A percentile compares a stretch with the other conserved stretches of the same genome.
Evolutionary conservation across 495 filamentous ascomycete genomes (phyloP).

Genomic region (Xylaria grammica): DNA sequence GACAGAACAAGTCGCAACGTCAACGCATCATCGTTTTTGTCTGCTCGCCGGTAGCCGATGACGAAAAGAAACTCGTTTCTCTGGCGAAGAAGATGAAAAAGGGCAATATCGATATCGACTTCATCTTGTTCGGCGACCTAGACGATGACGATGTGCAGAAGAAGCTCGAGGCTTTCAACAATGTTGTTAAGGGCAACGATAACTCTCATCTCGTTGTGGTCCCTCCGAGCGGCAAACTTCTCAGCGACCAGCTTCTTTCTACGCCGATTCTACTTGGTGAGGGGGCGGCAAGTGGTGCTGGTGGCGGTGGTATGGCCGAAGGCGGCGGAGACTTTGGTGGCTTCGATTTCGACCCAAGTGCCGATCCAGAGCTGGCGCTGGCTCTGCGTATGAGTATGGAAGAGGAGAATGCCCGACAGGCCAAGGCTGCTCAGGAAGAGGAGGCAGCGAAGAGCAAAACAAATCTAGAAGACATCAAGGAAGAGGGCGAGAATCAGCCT

Average conservation of each 20-base stretch:
- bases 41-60: constrained; percentile 88
- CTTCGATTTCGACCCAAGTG: constrained; percentile 78
- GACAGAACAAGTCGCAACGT: constrained; percentile 92
- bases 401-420: constrained; percentile 92
- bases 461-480: constrained; percentile 81
- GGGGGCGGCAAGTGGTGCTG: constrained; percentile 53
- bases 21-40: constrained; percentile 96
- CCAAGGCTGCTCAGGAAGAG: constrained; percentile 77
- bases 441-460: constrained; percentile 70
- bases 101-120: constrained; percentile 86
- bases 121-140: constrained; percentile 91
- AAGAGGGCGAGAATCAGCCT: constrained; percentile 73
- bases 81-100: constrained; percentile 99
- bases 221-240: constrained; percentile 84
- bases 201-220: constrained; percentile 91
- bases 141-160: constrained; percentile 82
- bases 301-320: constrained; percentile 51
- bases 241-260: constrained; percentile 91
- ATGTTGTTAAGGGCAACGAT: constrained; percentile 85
- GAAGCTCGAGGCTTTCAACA: constrained; percentile 92
- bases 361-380: constrained; percentile 91
- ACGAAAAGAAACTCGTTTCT: constrained; percentile 84
- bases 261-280: constrained; percentile 88
- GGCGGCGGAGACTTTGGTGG: constrained; percentile 64
- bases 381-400: constrained; percentile 98